Base-by-base conservation (phyloP, 257 asterid species). In the Rehmannia glutinosa region DNA sequence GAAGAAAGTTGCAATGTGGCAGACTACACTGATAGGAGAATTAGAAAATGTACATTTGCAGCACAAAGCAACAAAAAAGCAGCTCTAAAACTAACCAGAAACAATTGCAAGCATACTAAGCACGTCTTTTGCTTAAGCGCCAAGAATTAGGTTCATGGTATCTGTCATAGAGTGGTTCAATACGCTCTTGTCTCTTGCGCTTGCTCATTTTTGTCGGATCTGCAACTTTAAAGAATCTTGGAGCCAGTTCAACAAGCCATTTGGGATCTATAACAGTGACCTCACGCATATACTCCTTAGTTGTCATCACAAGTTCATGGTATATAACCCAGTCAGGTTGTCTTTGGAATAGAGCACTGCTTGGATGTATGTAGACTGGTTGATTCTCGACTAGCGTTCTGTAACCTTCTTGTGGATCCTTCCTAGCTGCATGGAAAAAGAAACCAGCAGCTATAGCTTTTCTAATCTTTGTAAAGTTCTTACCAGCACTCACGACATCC, bases 211-310 rank as follows among this genome's bases (percentile, higher is more conserved):
- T 88, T 8, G 87, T 83, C 23, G 96, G 87, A 77, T 88, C 91
- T 12, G 90, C 52, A 30, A 77, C 85, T 76, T 82, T 84, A 76
- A 87, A 87, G 75, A 84, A 84, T 62, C 92, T 78, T n/a, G 96
- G 96, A 38, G 92, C 95, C 70, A 89, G 78, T 74, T 89, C 95
- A 45, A 84, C 87, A 28, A 87, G 90, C 95, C 96, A 89, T 74
- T 86, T 81, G 3, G 95, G 92, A 75, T 89, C 95, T 33, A 89
- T 51, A 42, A 78, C 92, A 1, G 92, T 77, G 12, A 85, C 95
- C 76, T 87, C 92, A 2, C 90, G 89, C 95, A 87, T 87, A 63
- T 89, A 89, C 62, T 89, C 95, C 77, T 89, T 89, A 13, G 89
- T 89, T 4, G 92, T 89, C 95, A 89, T 83, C 46, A 84, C 96